Conservation (phyloP, 2,329 filamentous ascomycete genomes). For the Macrophomina pseudophaseolina region DNA sequence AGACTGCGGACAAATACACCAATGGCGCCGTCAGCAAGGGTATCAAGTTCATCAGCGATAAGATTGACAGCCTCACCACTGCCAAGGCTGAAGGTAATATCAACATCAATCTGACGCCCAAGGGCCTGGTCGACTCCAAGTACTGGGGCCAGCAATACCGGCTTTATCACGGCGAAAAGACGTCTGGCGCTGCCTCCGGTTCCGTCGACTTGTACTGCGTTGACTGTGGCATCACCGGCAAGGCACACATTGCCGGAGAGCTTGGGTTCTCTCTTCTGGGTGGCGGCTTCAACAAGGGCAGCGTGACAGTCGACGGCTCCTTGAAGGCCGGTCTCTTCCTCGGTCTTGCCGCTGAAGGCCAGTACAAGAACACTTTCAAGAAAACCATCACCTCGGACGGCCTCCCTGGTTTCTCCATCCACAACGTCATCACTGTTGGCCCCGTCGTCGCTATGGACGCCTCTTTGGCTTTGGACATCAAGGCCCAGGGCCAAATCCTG, state of each 20-base stretch:
- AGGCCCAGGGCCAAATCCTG: slow-evolving; percentile 10
- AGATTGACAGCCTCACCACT: slow-evolving; percentile 9
- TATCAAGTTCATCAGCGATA: slow-evolving; percentile 11
- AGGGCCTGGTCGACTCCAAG: slow-evolving; percentile 11
- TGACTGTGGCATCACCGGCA: slow-evolving; percentile 1
- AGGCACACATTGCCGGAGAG: slow-evolving; percentile 6
- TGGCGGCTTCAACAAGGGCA: slow-evolving; percentile 6
- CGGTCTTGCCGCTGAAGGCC: neutral
- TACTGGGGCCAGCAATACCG: slow-evolving; percentile 10
- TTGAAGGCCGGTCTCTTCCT: neutral
- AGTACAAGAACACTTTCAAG: slow-evolving; percentile 7
- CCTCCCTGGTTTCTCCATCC: slow-evolving; percentile 7
- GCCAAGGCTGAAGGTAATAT: slow-evolving; percentile 4
- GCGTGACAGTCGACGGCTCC: neutral
- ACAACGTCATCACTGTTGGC: slow-evolving; percentile 15
- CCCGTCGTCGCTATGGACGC: slow-evolving; percentile 12
- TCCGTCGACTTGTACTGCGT: slow-evolving; percentile 9
- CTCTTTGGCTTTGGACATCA: neutral
- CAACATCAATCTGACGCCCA: slow-evolving; percentile 5
- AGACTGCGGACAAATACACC: slow-evolving; percentile 1
- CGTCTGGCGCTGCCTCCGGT: neutral
- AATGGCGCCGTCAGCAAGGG: neutral
- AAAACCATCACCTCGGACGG: slow-evolving; percentile 2
- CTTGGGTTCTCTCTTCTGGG: neutral
- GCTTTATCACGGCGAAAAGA: neutral